phyloP scores from a whole-genome alignment of 2,329 filamentous ascomycete genomes.

The Exserohilum rostratum region DNA sequence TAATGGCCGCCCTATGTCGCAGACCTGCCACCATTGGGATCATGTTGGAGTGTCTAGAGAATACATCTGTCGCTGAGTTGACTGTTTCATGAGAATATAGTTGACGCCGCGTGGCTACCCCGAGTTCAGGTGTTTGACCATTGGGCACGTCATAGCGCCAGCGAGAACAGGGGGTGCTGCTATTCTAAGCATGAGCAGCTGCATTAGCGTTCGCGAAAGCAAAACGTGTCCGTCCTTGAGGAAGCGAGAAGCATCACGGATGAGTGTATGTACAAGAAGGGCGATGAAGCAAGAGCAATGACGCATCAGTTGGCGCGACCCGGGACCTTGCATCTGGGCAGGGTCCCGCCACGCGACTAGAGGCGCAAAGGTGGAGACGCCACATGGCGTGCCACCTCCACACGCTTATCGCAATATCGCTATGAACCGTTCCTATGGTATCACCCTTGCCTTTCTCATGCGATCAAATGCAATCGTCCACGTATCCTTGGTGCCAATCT shows the following conservation, averaged over 20 bases:
- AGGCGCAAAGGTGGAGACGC: background rate
- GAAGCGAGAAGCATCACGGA: background rate
- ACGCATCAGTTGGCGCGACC: background rate
- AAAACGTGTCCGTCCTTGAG: background rate
- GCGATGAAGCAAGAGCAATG: background rate
- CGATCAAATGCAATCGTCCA: constrained; percentile 54
- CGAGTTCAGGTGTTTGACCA: background rate
- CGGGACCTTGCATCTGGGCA: too few species aligned
- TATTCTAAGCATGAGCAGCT: background rate
- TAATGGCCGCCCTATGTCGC: constrained; percentile 1
- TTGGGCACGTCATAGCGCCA: constrained; percentile 14
- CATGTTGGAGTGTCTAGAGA: background rate
- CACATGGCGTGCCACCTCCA: background rate
- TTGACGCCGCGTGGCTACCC: background rate
- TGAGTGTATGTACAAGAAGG: too few species aligned
- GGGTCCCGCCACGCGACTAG: background rate
- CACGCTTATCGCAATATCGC: background rate
- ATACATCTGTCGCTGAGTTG: constrained; percentile 4
- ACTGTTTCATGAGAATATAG: background rate
- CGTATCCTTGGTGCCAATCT: constrained; percentile 47
- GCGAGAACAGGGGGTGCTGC: constrained; percentile 2
- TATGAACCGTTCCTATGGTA: constrained; percentile 29
- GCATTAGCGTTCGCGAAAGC: background rate
- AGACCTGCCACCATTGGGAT: constrained; percentile 7
- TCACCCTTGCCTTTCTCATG: constrained; percentile 52